These are phyloP conservation scores for Magnaporthiopsis rhizophila DNA, from an alignment of 2,329 filamentous ascomycete genomes.

Conservation along the genomic window DNA sequence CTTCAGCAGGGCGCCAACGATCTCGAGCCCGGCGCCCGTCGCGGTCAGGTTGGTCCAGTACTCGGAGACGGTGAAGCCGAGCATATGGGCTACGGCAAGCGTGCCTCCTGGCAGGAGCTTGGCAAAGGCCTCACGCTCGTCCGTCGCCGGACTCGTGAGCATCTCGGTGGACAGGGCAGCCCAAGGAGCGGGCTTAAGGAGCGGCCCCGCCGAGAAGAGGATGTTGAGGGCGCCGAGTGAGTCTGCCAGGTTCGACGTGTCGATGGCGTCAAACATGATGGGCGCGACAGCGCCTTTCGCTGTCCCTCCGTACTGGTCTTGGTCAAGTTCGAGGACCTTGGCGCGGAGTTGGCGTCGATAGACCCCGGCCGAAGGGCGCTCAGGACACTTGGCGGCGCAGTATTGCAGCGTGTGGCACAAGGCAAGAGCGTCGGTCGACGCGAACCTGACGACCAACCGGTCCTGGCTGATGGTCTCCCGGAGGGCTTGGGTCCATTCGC, in stretches of 20 bases:
- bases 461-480: conserved; percentile 16
- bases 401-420: conserved; percentile 45
- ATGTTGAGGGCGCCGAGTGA: conserved; percentile 36
- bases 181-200: conserved; percentile 34
- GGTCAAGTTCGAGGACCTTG: conserved; percentile 32
- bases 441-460: conserved; percentile 35
- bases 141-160: conserved; percentile 25
- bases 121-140: conserved; percentile 22
- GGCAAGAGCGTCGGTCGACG: conserved; percentile 38
- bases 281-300: conserved; percentile 22
- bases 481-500: conserved; percentile 36
- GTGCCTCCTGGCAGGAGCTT: conserved; percentile 38
- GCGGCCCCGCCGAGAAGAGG: conserved; percentile 34
- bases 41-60: conserved; percentile 41
- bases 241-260: conserved; percentile 41
- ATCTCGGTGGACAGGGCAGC: conserved; percentile 42
- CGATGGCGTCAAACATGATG: conserved; percentile 44
- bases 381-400: conserved; percentile 19
- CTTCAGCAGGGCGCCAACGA: conserved; percentile 3
- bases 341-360: conserved; percentile 34
- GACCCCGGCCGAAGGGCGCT: conserved; percentile 24
- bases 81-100: conserved; percentile 36
- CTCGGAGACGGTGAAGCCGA: conserved; percentile 42
- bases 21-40: neutral
- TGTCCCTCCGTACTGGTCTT: conserved; percentile 27